phyloP scores from a whole-genome alignment of 2,329 filamentous ascomycete genomes.

The Arachnomyces sp. region DNA sequence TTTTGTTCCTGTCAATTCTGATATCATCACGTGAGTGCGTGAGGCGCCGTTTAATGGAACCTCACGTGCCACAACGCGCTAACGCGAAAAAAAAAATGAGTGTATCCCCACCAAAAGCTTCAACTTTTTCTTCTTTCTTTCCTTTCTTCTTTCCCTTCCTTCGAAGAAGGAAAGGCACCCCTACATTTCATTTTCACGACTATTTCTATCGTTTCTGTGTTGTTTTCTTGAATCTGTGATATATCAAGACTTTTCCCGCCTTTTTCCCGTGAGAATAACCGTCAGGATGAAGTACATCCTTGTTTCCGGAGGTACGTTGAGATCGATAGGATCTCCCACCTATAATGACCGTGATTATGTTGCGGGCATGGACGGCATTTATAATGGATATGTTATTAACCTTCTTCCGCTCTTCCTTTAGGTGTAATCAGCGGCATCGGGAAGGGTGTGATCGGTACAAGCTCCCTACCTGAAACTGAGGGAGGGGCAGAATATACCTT shows the following conservation, averaged over 20 bases:
- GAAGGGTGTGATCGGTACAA: slow-evolving; percentile 59
- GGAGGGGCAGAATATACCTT: not conserved
- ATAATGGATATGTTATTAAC: not conserved
- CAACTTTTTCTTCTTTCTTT: slow-evolving; percentile 9
- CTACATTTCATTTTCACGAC: slow-evolving; percentile 5
- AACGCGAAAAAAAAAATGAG: no score
- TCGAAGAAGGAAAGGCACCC: slow-evolving; percentile 12
- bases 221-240: no score
- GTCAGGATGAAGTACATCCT: slow-evolving; percentile 71
- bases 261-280: slow-evolving; percentile 2
- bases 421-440: slow-evolving; percentile 45
- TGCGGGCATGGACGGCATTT: slow-evolving; percentile 11
- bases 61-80: no score
- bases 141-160: slow-evolving; percentile 15
- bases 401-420: slow-evolving; percentile 10
- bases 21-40: no score
- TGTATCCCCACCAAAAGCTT: no score
- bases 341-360: no score
- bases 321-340: no score
- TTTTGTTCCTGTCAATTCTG: no score
- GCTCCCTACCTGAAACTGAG: slow-evolving; percentile 7
- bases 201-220: not conserved
- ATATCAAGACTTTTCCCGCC: no score
- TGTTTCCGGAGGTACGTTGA: slow-evolving; percentile 61
- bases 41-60: no score